Evolutionary conservation across 305 asterid species (phyloP).

Genomic region (Stenogyne calaminthoides): DNA sequence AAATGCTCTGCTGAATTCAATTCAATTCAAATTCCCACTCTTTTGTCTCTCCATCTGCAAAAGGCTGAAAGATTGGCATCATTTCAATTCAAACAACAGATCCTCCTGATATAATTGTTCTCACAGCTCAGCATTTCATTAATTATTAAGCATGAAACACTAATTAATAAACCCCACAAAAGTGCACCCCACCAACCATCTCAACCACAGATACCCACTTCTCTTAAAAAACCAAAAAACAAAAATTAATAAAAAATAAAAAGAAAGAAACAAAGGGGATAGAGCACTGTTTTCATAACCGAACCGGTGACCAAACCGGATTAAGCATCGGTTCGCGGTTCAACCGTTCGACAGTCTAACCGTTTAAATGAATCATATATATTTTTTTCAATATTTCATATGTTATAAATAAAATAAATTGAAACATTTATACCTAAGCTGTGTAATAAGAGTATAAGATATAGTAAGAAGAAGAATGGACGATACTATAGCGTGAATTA

Average conservation of each 20-base stretch:
- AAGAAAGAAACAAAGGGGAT: background rate
- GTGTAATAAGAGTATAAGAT: too few species aligned
- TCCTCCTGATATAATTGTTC: slow-evolving; percentile 40
- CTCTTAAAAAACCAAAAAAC: too few species aligned
- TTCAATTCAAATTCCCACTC: slow-evolving; percentile 43
- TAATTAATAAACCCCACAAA: slow-evolving; percentile 45
- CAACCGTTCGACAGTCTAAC: too few species aligned
- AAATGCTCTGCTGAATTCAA: slow-evolving; percentile 24
- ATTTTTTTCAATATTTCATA: too few species aligned
- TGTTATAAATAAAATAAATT: too few species aligned
- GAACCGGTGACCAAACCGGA: too few species aligned
- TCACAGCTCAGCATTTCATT: slow-evolving; percentile 52
- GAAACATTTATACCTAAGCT: too few species aligned
- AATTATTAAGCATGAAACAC: slow-evolving; percentile 26
- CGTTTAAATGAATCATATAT: too few species aligned
- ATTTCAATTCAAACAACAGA: slow-evolving; percentile 33
- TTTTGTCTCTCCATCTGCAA: slow-evolving; percentile 30
- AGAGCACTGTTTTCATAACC: slow-evolving; percentile 1
- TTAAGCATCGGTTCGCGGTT: too few species aligned
- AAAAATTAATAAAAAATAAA: background rate
- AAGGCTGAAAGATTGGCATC: slow-evolving; percentile 21
- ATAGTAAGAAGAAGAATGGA: too few species aligned
- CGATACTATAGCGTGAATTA: too few species aligned
- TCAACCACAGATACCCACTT: slow-evolving; percentile 55
- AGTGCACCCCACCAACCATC: slow-evolving; percentile 64